A percentile compares a stretch with the other conserved stretches of the same genome.
These are phyloP conservation scores for Auriculariales sp. DNA, from an alignment of 768 basidiomycete species.

Conservation along the genomic window DNA sequence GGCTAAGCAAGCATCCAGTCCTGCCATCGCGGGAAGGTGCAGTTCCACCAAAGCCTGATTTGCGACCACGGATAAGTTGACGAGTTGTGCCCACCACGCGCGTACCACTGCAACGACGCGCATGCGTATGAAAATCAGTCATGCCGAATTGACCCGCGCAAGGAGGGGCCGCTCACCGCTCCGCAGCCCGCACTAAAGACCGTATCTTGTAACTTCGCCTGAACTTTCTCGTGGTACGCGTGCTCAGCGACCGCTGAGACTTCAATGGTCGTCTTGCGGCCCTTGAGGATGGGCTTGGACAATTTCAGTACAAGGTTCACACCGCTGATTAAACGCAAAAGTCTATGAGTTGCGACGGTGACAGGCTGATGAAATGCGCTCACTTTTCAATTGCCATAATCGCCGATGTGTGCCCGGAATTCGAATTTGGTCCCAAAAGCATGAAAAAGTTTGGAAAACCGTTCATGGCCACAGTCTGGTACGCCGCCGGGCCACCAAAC, in stretches of 20 bases:
- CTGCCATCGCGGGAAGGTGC: neutral
- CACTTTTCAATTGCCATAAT: conserved; percentile 10
- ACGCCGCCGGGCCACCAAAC: conserved; percentile 7
- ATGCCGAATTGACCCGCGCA: too few relatives aligned
- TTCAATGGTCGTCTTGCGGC: conserved; percentile 8
- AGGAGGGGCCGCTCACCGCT: too few relatives aligned
- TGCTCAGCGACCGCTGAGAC: conserved; percentile 9
- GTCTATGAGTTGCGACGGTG: neutral
- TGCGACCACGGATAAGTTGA: neutral
- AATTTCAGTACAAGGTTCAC: conserved; percentile 5
- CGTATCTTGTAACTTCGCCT: neutral
- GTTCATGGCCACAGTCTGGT: conserved; percentile 2
- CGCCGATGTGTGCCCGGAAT: conserved; percentile 12
- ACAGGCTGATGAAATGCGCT: neutral
- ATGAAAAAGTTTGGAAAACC: conserved; percentile 9
- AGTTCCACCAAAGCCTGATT: neutral
- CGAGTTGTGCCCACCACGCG: neutral
- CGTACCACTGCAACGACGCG: neutral
- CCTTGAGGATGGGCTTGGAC: conserved; percentile 6
- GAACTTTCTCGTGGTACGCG: conserved; percentile 3
- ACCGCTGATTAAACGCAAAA: neutral
- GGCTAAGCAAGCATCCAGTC: too few relatives aligned
- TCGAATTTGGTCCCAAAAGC: conserved; percentile 12
- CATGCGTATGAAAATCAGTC: neutral
- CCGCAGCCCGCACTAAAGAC: neutral